Base-by-base conservation (phyloP, 75 land plant species). In the Azolla pinnata region DNA sequence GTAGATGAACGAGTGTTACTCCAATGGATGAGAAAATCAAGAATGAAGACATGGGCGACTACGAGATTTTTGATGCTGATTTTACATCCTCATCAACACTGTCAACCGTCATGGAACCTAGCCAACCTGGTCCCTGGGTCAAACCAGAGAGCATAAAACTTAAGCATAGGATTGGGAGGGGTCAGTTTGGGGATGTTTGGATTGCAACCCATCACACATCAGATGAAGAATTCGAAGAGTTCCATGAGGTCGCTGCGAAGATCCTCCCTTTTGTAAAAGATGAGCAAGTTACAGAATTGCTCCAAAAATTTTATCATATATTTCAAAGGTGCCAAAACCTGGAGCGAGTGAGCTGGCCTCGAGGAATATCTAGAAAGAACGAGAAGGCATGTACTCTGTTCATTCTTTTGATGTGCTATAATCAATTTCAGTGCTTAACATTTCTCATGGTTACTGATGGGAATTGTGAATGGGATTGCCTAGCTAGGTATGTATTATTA, bases 121-220 rank as follows among this genome's bases (percentile, higher is more conserved):
- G 56, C 21, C 58, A 75, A n/a, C 45, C 54, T 26, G 70, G 27
- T 44, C 67, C 85, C 21, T 81, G 88, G 88, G 79, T 95, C 44
- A 72, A 83, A 28, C 88, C 99, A 23, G 59, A 49, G 21, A 51
- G 64, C 38, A 40, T 95, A 65, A 89, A 77, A 29, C 78, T 81
- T 14, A 70, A 61, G 44, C 97, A 95, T 60, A 69, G 99, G 60
- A 90, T 95, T 71, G 99, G 97, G 21, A 67, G 91, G 26, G 99
- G 99, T 0, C 78, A 79, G 31, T 86, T 90, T 65, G 99, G 99
- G 58, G 99, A 95, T 75, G 83, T 86, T 28, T 89, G 97, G 99
- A 67, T 95, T 30, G 97, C 99, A 12, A 90, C 97, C 14, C 84
- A 77, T 54, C 91, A 90, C 73, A 72, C 32, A 16, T 69, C 74